Evolutionary conservation across 2,329 filamentous ascomycete genomes (phyloP), one percentile per base, ranked within the genome.

Genomic region (Alternaria alternata): DNA sequence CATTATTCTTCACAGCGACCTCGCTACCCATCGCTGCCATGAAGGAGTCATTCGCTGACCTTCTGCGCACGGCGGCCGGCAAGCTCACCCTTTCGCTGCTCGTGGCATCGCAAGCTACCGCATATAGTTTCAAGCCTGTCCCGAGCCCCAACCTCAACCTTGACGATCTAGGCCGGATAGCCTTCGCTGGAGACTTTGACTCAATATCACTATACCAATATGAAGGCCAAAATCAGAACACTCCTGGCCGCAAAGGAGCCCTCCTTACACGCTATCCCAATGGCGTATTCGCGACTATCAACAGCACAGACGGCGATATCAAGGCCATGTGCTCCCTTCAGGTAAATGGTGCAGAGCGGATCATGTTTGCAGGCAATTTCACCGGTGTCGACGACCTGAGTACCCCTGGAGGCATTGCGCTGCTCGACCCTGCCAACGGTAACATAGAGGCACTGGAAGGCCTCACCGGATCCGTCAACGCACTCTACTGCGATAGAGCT

Each of bases 361-460:
- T 98, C 28, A 86, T 98, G 48, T 86, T 99, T 16, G 95, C 91
- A 57, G 95, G 95, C 48, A 98, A 98, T 81, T 99, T 99, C 76
- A 98, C 95, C 32, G 96, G 92, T 77, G 81, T 99, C 63, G 92
- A 89, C 60, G 89, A 89, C 59, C 85, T 90, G 57, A 82, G 91
- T 73, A 92, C 93, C 2, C 88, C 88, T 54, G 88, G 91, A 42
- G 87, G 91, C 44, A 87, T 96, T 57, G 95, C 94, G 24, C 78
- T 96, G 47, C 93, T 94, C 80, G 88, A 97, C 75, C 88, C 91
- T 4, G 87, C 88, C 65, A 90, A 88, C 5, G 87, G 87, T 44
- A 79, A 86, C 38, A 84, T 97, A 51, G 90, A 87, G 2, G 85
- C 93, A n/a, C 80, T 97, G 39, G 80, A 87, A n/a, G 94, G 94